A percentile compares a stretch with the other conserved stretches of the same genome.
Conservation (phyloP, 805 yeast genomes). For the Nakazawaea ishiwadae region DNA sequence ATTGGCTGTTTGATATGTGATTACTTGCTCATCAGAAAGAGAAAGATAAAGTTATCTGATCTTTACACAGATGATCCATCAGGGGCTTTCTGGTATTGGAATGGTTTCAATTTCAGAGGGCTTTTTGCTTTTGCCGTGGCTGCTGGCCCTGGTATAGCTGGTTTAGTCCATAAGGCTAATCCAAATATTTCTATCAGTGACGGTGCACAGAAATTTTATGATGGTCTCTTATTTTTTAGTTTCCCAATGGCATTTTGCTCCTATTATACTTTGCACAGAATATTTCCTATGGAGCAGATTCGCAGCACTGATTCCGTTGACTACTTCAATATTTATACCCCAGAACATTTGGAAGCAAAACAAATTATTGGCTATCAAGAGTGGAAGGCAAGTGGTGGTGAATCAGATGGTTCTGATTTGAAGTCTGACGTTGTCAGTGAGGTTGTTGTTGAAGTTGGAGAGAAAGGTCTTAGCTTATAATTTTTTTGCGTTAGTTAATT, state of each 20-base stretch:
- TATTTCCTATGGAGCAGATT: conserved; percentile 21
- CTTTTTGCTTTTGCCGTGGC: conserved; percentile 27
- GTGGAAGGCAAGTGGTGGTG: conserved; percentile 1
- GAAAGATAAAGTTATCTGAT: conserved; percentile 27
- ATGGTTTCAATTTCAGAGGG: conserved; percentile 28
- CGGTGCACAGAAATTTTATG: conserved; percentile 23
- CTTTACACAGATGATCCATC: conserved; percentile 25
- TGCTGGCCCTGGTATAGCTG: conserved; percentile 34
- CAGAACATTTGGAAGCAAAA: conserved; percentile 21
- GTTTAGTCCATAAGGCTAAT: conserved; percentile 28
- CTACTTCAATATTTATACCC: conserved; percentile 23
- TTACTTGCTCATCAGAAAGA: conserved; percentile 28
- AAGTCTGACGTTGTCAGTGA: not conserved
- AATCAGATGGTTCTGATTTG: not conserved
- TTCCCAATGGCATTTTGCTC: conserved; percentile 23
- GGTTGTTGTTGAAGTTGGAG: conserved; percentile 1
- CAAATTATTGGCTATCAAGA: conserved; percentile 14
- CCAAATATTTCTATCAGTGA: conserved; percentile 18
- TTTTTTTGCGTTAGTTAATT: not conserved
- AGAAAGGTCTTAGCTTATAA: not conserved
- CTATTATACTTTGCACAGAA: conserved; percentile 19
- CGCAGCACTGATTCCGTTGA: conserved; percentile 20
- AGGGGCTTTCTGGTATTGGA: conserved; percentile 24
- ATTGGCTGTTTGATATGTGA: conserved; percentile 31
- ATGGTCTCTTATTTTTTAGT: conserved; percentile 27